Conservation (phyloP, 495 filamentous ascomycete species). For the Rostrohypoxylon terebratum region DNA sequence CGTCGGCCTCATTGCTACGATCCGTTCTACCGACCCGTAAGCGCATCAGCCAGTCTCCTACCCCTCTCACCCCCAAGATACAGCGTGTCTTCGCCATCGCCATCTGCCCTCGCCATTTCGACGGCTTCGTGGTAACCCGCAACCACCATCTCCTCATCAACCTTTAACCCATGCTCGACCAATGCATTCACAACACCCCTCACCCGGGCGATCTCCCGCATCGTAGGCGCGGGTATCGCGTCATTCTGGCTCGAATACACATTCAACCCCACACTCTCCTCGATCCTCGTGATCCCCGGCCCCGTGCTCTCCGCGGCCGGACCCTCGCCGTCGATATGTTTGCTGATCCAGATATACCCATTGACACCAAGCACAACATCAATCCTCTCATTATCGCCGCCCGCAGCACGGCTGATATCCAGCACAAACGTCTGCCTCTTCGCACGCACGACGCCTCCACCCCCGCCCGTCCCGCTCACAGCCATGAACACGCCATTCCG, state of each 20-base stretch:
- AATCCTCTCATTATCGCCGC: slow-evolving; percentile 76
- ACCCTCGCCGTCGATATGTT: slow-evolving; percentile 69
- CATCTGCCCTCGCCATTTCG: slow-evolving; percentile 72
- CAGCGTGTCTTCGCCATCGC: slow-evolving; percentile 61
- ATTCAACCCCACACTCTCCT: slow-evolving; percentile 75
- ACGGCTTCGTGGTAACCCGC: slow-evolving; percentile 82
- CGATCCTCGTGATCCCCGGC: slow-evolving; percentile 77
- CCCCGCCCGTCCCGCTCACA: slow-evolving; percentile 82
- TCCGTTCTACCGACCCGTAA: slow-evolving; percentile 54
- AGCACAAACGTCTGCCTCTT: slow-evolving; percentile 90
- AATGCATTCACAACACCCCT: slow-evolving; percentile 81
- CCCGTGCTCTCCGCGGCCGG: slow-evolving; percentile 53
- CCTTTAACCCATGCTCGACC: slow-evolving; percentile 80
- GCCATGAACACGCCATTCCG: slow-evolving; percentile 89
- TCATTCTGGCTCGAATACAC: slow-evolving; percentile 96
- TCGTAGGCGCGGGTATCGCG: slow-evolving; percentile 75
- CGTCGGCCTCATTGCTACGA: neutral
- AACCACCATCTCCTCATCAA: slow-evolving; percentile 93
- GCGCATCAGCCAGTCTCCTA: slow-evolving; percentile 70
- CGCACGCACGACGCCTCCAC: slow-evolving; percentile 81
- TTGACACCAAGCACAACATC: slow-evolving; percentile 94
- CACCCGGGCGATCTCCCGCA: slow-evolving; percentile 88
- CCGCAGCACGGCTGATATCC: slow-evolving; percentile 59
- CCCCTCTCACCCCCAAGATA: slow-evolving; percentile 82
- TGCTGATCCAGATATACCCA: slow-evolving; percentile 93